These are phyloP conservation scores for Abelmoschus esculentus DNA, from an alignment of 345 rosid species.

Conservation along the genomic window DNA sequence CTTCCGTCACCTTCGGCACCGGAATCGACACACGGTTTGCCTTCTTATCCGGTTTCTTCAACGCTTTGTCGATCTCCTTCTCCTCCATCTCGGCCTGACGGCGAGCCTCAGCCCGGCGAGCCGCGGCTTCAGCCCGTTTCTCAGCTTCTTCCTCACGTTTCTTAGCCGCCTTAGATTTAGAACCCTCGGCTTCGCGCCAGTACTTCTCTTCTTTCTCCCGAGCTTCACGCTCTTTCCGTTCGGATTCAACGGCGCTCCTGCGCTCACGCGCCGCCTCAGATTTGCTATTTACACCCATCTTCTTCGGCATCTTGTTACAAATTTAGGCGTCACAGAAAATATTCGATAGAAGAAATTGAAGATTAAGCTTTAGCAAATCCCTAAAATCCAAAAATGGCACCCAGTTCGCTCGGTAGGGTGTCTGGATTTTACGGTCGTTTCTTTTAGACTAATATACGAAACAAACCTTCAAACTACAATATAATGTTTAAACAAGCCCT, in stretches of 20 bases:
- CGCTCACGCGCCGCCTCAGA: slow-evolving; percentile 87
- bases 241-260: slow-evolving; percentile 60
- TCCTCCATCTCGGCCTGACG: slow-evolving; percentile 82
- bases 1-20: slow-evolving; percentile 81
- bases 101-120: slow-evolving; percentile 60
- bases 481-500: too few species aligned
- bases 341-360: background rate
- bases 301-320: slow-evolving; percentile 69
- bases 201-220: slow-evolving; percentile 79
- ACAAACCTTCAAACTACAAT: too few species aligned
- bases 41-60: slow-evolving; percentile 81
- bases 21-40: slow-evolving; percentile 68
- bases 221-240: slow-evolving; percentile 65
- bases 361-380: background rate
- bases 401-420: background rate
- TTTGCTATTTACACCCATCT: slow-evolving; percentile 91
- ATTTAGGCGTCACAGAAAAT: background rate
- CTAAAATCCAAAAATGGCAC: background rate
- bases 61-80: slow-evolving; percentile 58
- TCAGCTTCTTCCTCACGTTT: slow-evolving; percentile 86
- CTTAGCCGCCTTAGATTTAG: slow-evolving; percentile 73
- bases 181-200: slow-evolving; percentile 95
- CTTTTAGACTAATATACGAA: background rate
- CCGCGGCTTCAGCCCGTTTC: slow-evolving; percentile 72
- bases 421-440: background rate